Percentiles rank a stretch among this genome's conserved stretches.
Conservation (phyloP, 2,329 filamentous ascomycete genomes). For the Alternaria incomplexa region DNA sequence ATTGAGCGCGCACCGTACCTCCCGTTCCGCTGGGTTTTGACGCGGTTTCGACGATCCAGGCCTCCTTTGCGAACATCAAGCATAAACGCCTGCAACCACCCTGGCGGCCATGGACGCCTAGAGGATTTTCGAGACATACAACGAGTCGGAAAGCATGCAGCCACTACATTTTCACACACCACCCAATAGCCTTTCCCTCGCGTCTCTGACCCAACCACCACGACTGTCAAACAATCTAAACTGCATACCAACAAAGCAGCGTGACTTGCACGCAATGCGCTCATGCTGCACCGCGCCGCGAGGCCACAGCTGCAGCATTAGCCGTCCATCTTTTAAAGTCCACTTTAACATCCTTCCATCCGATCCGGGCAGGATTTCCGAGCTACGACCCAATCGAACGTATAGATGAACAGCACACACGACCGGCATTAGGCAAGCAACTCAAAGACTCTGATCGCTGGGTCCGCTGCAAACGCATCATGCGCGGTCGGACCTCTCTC, state of each 20-base stretch:
- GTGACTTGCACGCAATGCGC: slow-evolving; percentile 11
- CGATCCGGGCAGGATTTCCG: slow-evolving; percentile 10
- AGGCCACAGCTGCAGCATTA: slow-evolving; percentile 2
- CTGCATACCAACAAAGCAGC: slow-evolving; percentile 6
- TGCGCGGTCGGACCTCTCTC: slow-evolving; percentile 1
- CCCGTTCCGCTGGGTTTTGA: slow-evolving; percentile 12
- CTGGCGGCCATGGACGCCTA: not conserved
- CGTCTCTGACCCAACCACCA: not conserved
- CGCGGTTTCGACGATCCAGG: slow-evolving; percentile 2
- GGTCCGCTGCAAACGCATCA: not conserved
- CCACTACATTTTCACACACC: not conserved
- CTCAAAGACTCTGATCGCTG: not conserved
- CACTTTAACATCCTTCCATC: slow-evolving; percentile 6
- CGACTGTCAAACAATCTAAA: slow-evolving; percentile 4
- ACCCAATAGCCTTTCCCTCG: not conserved
- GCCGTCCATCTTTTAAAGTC: slow-evolving; percentile 5
- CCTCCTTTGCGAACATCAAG: not conserved
- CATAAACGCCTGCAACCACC: not conserved
- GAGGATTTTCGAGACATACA: not conserved
- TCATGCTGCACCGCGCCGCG: slow-evolving; percentile 1
- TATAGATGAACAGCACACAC: not conserved
- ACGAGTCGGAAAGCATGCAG: slow-evolving; percentile 7
- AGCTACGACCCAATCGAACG: slow-evolving; percentile 7
- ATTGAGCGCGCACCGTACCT: slow-evolving; percentile 14
- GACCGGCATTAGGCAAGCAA: not conserved